A percentile compares a stretch with the other conserved stretches of the same genome.
Evolutionary conservation across 352 stramenopile genomes (phyloP).

Genomic region (Blastocystis sp.): DNA sequence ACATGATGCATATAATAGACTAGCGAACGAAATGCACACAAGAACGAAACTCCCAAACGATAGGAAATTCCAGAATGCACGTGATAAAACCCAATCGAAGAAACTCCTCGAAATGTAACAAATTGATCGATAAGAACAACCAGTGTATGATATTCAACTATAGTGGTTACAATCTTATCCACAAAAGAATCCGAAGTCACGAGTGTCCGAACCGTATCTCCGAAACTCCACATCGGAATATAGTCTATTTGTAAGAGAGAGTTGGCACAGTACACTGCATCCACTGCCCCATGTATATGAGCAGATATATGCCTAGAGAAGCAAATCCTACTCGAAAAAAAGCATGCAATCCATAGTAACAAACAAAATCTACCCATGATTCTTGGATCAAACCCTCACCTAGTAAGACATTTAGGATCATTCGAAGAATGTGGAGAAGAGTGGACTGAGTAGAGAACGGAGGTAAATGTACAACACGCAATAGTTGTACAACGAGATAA

Average conservation of each 20-base stretch:
- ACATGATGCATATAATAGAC: not conserved
- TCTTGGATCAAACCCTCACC: not conserved
- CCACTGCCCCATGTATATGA: conserved; percentile 18
- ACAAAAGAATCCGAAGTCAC: not conserved
- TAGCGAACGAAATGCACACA: not conserved
- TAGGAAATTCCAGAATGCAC: not conserved
- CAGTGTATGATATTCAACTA: not conserved
- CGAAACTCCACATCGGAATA: not conserved
- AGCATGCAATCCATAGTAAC: not conserved
- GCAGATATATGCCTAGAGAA: not conserved
- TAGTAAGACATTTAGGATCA: not conserved
- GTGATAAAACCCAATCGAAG: not conserved
- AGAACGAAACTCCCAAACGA: not conserved
- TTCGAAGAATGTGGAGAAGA: not conserved
- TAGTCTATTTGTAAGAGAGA: not conserved
- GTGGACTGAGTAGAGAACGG: not conserved
- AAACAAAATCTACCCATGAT: not conserved
- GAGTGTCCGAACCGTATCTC: not conserved
- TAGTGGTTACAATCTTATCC: not conserved
- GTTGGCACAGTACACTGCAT: not conserved
- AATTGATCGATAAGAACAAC: not conserved
- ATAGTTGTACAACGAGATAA: not conserved
- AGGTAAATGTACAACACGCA: not conserved
- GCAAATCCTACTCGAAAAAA: not conserved
- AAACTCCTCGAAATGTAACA: not conserved